Base-by-base conservation (phyloP, 371 early-diverging fungal genomes). In the Apophysomyces trapeziformis region DNA sequence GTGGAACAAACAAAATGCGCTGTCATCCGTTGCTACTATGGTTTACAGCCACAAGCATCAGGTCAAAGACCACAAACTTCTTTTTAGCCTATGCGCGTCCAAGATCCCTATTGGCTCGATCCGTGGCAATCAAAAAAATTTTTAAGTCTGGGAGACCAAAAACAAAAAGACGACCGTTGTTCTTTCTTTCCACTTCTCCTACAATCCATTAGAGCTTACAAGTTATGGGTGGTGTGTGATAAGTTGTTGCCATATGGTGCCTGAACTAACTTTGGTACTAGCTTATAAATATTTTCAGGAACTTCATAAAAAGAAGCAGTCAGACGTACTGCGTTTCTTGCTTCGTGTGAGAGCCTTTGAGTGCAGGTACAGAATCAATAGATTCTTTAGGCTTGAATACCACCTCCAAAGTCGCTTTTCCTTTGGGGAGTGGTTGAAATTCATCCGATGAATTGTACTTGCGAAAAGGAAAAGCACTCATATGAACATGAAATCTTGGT, bases 271-370 rank as follows among this genome's bases (percentile, higher is more conserved):
- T 16, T 47, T 9, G 21, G 54, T 26, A 50, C 9, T 2, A 54
- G 95, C 96, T 68, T 92, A 94, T 86, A 93, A 97, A 84, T 98
- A 98, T 85, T 88, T 99, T 72, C 95, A 95, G 89, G 97, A 97
- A 87, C 91, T 99, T 70, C 90, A 93, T 84, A 96, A 95, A 89
- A 95, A 97, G 93, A 99, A 98, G 90, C 99, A 99, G 88, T 93
- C 93, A 63, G 99, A 99, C 88, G 97, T 98, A 67, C 89, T 98
- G 88, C 94, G 99, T 80, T 99, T 99, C 91, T 89, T 99, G 72
- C 90, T 95, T 70, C 95, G 99, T 80, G 92, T 99, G 57, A 88
- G 99, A 81, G 93, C 95, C 89, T 99, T 99, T 97, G 99, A 99
- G 86, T 99, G 93, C 92, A 89, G 96, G 68, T 67, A 67, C 61